Evolutionary conservation across 1,284 basidiomycete species (phyloP), one percentile per base, ranked within the genome.

Genomic region (Tilletia setariae): DNA sequence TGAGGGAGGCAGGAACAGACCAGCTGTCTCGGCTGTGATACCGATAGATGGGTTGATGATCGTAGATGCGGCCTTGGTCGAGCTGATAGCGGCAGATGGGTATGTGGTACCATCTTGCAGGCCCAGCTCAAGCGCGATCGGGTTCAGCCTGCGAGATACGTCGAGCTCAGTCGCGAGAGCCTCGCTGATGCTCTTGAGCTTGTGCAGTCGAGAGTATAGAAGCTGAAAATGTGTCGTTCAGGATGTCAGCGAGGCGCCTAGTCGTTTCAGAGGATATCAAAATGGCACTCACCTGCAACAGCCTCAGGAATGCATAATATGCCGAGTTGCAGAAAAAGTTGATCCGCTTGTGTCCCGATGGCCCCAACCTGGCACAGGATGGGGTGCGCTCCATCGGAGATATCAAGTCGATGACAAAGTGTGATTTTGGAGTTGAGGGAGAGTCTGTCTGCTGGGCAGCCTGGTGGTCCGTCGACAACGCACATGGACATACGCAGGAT

Each of bases 291-390:
- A 61, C 56, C 56, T 61, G 56, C 23, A 72, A 83, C 66, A 97
- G 85, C 63, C 95, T 89, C 75, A 97, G 82, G 70, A 97, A 84
- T 21, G 92, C 90, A 84, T 97, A 98, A 82, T 94, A 92, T 51
- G 92, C 90, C 69, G 92, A 93, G 84, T 97, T 95, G 75, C 89
- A 89, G 84, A 96, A 98, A 84, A 98, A 93, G 43, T 86, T 87
- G 70, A 83, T 84, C 65, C 83, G 83, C 23, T 83, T 72, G 2
- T 68, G 65, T 75, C 64, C 64, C n/a, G 8, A 13, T 72, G 64
- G 69, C 49, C 71, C 61, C 21, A 72, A 66, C 40, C 64, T 69
- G 47, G 35, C 16, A 25, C 62, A n/a, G n/a, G n/a, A n/a, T n/a
- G n/a, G n/a, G n/a, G n/a, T n/a, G n/a, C n/a, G n/a, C n/a, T n/a